Base-by-base conservation (phyloP, 192 early-diverging fungal species). In the Backusella parvicylindrica region DNA sequence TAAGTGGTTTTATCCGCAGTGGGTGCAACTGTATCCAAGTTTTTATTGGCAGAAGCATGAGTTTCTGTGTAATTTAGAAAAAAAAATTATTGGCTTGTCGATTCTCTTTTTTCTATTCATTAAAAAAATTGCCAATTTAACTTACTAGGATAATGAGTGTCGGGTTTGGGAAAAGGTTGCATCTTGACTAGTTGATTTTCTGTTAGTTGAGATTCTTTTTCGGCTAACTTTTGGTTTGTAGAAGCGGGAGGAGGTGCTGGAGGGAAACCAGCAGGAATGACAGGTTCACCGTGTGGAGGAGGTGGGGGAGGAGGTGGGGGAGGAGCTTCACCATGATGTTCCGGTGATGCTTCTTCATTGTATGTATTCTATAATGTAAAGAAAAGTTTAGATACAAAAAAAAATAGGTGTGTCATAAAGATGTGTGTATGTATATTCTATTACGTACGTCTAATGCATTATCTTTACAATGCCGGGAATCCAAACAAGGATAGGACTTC, bases 1-100 rank as follows among this genome's bases (percentile, higher is more conserved):
- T 74, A 60, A 2, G 79, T 81, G 7, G 70, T 63, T 26, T 73
- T 18, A 70, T 74, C 65, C 1, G 72, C 70, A 21, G 79, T 81
- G 43, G 79, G 79, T 41, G 74, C 66, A 15, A 75, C 35, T 6
- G 56, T 43, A 36, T 64, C 73, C 26, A 79, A 38, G 8, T 74
- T 53, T 28, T 53, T 16, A 18, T 56, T 21, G 23, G 64, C 49
- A 35, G 33, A 26, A 18, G n/a, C 30, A 31, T 74, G 72, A 12
- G 78, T 64, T 53, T 53, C 50, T 53, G 21, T 11, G 11, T 53
- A 53, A 30, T 37, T 64, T 71, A 67, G 5, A 37, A 47, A 30
- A 33, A 33, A 70, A 6, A 13, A 65, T n/a, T n/a, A 30, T 40
- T 28, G 37, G 18, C 8, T 12, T 21, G 2, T n/a, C 2, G 13